These are phyloP conservation scores for Peronospora belbahrii DNA, from an alignment of 352 stramenopile species.

Conservation along the genomic window DNA sequence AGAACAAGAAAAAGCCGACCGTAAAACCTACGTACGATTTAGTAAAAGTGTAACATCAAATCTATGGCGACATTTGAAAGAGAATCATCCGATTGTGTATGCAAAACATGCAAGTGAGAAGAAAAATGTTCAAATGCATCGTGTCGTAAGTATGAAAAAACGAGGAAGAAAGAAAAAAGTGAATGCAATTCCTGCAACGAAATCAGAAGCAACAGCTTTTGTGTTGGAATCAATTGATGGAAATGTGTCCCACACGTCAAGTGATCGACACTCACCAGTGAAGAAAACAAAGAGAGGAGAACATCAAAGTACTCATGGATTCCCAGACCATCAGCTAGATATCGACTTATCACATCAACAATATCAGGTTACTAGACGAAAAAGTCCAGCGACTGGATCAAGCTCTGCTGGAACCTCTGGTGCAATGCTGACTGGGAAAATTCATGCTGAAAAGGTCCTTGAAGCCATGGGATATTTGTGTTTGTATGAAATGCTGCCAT, in stretches of 20 bases:
- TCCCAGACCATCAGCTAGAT: constrained; percentile 30
- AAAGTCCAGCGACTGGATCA: no score
- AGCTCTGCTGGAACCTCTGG: neutral
- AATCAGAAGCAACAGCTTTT: constrained; percentile 2
- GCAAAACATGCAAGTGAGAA: constrained; percentile 64
- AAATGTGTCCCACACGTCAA: constrained; percentile 21
- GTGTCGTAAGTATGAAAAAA: constrained; percentile 42
- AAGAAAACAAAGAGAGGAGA: constrained; percentile 42
- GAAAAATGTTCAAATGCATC: constrained; percentile 73
- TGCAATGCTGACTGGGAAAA: constrained; percentile 1
- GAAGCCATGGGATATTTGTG: constrained; percentile 55
- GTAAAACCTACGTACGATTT: constrained; percentile 64
- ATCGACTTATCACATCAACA: neutral
- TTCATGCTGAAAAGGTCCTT: constrained; percentile 50
- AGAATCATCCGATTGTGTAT: constrained; percentile 75
- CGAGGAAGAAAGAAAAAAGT: constrained; percentile 54
- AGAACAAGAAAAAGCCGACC: constrained; percentile 49
- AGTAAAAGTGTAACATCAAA: constrained; percentile 84
- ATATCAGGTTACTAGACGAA: neutral
- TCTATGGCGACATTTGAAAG: constrained; percentile 72
- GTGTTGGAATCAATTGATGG: neutral
- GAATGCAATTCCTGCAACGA: neutral
- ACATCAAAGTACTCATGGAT: constrained; percentile 12
- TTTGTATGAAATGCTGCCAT: constrained; percentile 59
- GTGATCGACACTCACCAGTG: constrained; percentile 3